Base-by-base conservation (phyloP, 768 basidiomycete genomes). In the Dacryopinax primogenitus region DNA sequence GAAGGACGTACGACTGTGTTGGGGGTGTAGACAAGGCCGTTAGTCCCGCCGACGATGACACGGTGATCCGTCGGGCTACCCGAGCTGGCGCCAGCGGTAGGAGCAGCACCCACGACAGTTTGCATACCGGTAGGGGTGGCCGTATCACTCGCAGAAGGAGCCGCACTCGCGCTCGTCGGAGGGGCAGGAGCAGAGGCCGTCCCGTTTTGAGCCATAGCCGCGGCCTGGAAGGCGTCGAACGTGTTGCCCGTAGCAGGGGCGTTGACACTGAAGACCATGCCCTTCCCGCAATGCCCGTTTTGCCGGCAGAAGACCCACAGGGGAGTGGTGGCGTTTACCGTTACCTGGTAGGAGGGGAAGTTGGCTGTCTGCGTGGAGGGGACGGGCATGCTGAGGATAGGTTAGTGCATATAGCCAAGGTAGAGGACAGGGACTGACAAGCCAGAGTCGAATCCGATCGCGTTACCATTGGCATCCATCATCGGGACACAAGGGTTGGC, bases 241-340 rank as follows among this genome's bases (percentile, higher is more conserved):
- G 82, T 75, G 73, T 76, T 73, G 16, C 80, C 83, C 1, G 32
- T 47, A 2, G 64, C 33, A 21, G 44, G 47, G 28, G 84, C 81
- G 71, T 87, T 87, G 69, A 86, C 74, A 28, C 84, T 82, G 71
- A 85, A 84, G 33, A 86, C 85, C 85, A 86, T 86, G 16, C 84
- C 84, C 66, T 74, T 69, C 64, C 83, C 83, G 68, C 85, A 86
- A 72, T 86, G 85, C 66, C 69, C 72, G 1, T 67, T 62, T 69
- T 83, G 83, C 1, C 74, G 74, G 71, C 84, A 84, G 74, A 79
- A 83, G 1, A 74, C 79, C 84, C 82, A 84, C 68, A 84, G 77
- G 1, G 82, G 83, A 16, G 73, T 70, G 15, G 81, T 81, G 81
- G 82, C 79, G 45, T 78, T 77, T 26, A 76, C 74, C 33, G 69